Percentiles rank a stretch among this genome's conserved stretches.
These are phyloP conservation scores for Rhizopogon rudus DNA, from an alignment of 768 basidiomycete genomes.

Conservation along the genomic window DNA sequence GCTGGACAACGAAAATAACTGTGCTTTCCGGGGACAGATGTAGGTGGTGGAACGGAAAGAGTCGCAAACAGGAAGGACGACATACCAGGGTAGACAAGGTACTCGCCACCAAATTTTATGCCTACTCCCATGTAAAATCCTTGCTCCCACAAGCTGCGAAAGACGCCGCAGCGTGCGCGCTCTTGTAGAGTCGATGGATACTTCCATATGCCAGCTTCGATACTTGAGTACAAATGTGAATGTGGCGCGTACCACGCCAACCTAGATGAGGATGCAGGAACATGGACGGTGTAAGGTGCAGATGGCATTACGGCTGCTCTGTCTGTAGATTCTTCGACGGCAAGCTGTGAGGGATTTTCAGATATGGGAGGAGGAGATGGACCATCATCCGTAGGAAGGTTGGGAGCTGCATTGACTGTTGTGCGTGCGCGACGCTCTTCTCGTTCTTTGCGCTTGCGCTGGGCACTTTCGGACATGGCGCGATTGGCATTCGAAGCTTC, in stretches of 20 bases:
- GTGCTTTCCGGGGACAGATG: not conserved
- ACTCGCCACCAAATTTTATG: constrained; percentile 94
- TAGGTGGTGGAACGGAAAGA: not conserved
- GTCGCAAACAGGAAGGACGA: constrained; percentile 1
- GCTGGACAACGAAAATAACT: not conserved
- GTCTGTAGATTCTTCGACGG: not conserved
- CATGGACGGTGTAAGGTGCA: constrained; percentile 47
- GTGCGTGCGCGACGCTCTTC: constrained; percentile 40
- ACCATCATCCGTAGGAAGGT: constrained; percentile 14
- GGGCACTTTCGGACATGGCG: constrained; percentile 57
- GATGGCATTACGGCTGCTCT: constrained; percentile 8
- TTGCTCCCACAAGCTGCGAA: constrained; percentile 74
- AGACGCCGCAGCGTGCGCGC: constrained; percentile 74
- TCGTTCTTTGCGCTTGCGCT: constrained; percentile 67
- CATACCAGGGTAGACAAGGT: constrained; percentile 92
- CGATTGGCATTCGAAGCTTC: constrained; percentile 32
- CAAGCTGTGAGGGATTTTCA: constrained; percentile 1
- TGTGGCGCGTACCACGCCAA: constrained; percentile 63
- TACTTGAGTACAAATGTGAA: constrained; percentile 50
- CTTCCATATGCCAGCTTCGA: constrained; percentile 66
- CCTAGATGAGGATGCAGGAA: constrained; percentile 59
- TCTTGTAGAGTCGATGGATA: constrained; percentile 66
- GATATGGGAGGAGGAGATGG: constrained; percentile 1
- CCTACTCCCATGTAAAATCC: constrained; percentile 88
- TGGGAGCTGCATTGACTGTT: constrained; percentile 13